These are phyloP conservation scores for Telfairia occidentalis DNA, from an alignment of 331 rosid species.

Conservation along the genomic window DNA sequence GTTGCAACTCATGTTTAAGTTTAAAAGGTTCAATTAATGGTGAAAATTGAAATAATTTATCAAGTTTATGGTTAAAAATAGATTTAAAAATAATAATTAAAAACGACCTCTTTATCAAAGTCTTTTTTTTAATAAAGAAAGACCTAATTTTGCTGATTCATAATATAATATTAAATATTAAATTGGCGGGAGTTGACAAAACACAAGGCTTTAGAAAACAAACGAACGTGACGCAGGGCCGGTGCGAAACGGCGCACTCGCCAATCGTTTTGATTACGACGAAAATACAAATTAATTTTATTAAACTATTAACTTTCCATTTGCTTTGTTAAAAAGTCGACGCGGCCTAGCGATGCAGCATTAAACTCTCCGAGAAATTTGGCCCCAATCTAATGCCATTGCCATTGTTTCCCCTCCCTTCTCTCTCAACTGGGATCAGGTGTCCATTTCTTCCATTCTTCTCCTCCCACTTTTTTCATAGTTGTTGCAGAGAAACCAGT, in stretches of 20 bases:
- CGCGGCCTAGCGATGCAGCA: not conserved
- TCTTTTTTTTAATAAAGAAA: not conserved
- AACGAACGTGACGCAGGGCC: not conserved
- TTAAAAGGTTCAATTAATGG: too few species aligned
- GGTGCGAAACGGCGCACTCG: not conserved
- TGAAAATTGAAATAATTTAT: too few species aligned
- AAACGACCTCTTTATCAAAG: too few species aligned
- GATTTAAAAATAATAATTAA: too few species aligned
- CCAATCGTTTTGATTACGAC: not conserved
- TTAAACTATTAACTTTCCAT: not conserved
- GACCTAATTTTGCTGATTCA: not conserved
- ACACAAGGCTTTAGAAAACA: not conserved
- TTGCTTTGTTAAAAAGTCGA: not conserved
- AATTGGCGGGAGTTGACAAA: not conserved
- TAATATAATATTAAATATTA: not conserved
- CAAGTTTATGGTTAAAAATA: too few species aligned
- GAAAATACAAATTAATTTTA: not conserved
- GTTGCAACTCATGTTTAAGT: too few species aligned
- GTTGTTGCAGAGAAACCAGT: not conserved
- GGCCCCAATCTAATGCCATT: not conserved
- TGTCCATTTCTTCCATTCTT: not conserved
- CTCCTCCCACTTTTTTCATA: not conserved
- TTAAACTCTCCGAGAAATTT: not conserved
- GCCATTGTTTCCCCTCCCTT: not conserved
- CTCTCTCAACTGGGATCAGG: not conserved